Evolutionary conservation across 2,329 filamentous ascomycete species (phyloP).

Genomic region (Tolypocladium ovalisporum): DNA sequence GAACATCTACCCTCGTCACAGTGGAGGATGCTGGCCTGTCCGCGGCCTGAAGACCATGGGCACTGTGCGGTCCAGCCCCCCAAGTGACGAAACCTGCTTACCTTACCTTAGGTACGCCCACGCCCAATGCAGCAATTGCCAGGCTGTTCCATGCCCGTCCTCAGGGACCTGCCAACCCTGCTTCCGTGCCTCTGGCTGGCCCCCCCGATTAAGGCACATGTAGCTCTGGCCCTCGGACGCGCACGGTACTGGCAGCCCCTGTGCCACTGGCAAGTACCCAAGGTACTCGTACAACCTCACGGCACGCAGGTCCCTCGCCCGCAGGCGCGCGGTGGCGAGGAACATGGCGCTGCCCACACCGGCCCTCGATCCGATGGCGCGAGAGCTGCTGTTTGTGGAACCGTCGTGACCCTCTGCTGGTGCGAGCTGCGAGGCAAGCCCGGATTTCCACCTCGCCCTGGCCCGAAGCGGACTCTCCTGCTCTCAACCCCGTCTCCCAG

Average conservation of each 20-base stretch:
- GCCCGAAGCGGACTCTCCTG: background rate
- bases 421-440: background rate
- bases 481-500: background rate
- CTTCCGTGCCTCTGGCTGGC: background rate
- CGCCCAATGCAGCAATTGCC: background rate
- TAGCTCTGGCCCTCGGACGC: background rate
- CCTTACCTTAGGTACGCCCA: too few relatives aligned
- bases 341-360: background rate
- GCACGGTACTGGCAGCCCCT: background rate
- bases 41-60: background rate
- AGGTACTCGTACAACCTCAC: background rate
- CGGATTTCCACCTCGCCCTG: background rate
- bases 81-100: too few relatives aligned
- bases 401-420: background rate
- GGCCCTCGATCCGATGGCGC: background rate
- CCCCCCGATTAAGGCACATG: too few relatives aligned
- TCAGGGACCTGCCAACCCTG: background rate
- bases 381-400: background rate
- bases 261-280: background rate
- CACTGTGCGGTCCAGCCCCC: background rate
- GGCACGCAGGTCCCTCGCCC: background rate
- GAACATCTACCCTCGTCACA: background rate
- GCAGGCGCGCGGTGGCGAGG: background rate
- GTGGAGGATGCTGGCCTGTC: background rate
- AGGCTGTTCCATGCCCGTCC: background rate